Base-by-base conservation (phyloP, 176 grass and related monocot species). In the Aegilops tauschii region DNA sequence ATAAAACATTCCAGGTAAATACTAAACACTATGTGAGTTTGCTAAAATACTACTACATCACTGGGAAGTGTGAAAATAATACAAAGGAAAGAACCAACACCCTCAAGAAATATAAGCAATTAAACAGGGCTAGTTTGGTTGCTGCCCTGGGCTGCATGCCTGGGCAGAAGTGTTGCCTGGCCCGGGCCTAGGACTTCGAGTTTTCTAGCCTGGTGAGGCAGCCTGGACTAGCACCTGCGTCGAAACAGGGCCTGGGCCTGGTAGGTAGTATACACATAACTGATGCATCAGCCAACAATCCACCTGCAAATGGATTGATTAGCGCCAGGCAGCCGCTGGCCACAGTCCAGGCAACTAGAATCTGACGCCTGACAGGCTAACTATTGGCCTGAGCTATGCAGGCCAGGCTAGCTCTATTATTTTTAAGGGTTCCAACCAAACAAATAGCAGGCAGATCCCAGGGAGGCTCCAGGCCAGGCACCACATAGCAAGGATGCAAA, bases 21-120 rank as follows among this genome's bases (percentile, higher is more conserved):
- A 73, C 77, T 25, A 81, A 30, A 77, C 82, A 67, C 73, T 85
- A 73, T 84, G 72, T 56, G 87, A 94, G 32, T 87, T 78, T 82
- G 21, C 68, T 45, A 20, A 92, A 82, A 64, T 65, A 27, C 9
- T 39, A 21, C 20, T 59, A 70, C 37, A 72, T 40, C 74, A 68
- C 27, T 29, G 35, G 23, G 32, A 81, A 70, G 8, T 34, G 29
- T 10, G 5, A 32, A 29, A 71, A 61, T 59, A 12, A 14, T 4
- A 42, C 40, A 52, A 30, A 50, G 25, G 5, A 72, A 84, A 73
- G 16, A 63, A 52, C 5, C 4, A 4, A 36, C n/a, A 20, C 42
- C 32, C 5, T 59, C 58, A 20, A 73, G 34, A 78, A 79, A 65
- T 20, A 76, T 52, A 52, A 31, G 45, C 9, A 50, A 76, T 28